These are phyloP conservation scores for Rhazya stricta DNA, from an alignment of 257 asterid genomes.

Conservation along the genomic window DNA sequence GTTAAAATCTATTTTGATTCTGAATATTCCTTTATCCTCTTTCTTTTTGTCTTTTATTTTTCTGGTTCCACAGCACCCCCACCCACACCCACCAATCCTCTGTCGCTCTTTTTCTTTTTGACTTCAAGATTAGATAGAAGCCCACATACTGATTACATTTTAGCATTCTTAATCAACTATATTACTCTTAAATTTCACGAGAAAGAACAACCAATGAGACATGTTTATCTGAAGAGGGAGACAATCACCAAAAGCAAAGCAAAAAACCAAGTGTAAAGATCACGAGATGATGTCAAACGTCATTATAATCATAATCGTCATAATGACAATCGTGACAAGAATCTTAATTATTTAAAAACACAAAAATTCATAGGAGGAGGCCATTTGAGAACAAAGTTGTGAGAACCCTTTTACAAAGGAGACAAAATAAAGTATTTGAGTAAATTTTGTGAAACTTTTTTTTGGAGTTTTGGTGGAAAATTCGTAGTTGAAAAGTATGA, in stretches of 20 bases:
- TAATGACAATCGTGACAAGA: conserved; percentile 3
- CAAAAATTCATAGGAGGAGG: background rate
- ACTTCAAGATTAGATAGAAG: background rate
- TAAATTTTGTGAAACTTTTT: background rate
- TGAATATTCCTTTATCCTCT: background rate
- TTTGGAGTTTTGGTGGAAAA: background rate
- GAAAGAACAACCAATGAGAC: background rate
- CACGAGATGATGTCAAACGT: background rate
- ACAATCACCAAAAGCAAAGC: conserved; percentile 1
- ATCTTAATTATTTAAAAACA: background rate
- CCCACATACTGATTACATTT: background rate
- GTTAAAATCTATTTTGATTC: background rate
- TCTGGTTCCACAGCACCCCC: background rate
- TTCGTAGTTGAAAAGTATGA: background rate
- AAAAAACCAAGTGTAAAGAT: conserved; percentile 1
- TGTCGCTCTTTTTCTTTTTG: background rate
- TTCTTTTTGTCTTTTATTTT: background rate
- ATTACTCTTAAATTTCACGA: background rate
- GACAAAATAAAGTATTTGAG: background rate
- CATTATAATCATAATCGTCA: conserved; percentile 7
- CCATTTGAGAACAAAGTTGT: conserved; percentile 1
- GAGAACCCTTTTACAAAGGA: conserved; percentile 1
- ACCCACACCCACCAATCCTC: too few relatives aligned
- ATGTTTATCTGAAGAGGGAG: background rate
- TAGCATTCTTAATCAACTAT: background rate